phyloP scores from a whole-genome alignment of 208 protist genomes.

The Leptomonas pyrrhocoris region DNA sequence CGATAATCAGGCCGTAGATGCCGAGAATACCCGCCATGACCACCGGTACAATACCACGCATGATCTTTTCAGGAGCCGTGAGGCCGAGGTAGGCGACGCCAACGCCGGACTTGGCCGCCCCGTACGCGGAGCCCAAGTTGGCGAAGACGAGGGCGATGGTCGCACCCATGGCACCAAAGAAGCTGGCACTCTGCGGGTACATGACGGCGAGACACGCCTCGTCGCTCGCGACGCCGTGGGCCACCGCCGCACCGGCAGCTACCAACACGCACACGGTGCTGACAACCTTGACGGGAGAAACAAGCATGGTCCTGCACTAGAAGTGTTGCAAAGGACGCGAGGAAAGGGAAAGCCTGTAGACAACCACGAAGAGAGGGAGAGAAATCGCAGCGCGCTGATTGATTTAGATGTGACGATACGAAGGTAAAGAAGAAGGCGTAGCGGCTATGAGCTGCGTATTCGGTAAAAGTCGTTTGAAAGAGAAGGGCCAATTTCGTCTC shows the following conservation, averaged over 20 bases:
- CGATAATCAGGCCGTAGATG: slow-evolving; percentile 99
- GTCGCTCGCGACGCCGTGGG: slow-evolving; percentile 18
- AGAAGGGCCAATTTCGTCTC: not conserved
- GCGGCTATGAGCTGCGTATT: no score
- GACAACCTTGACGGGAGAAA: slow-evolving; percentile 17
- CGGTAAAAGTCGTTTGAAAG: not conserved
- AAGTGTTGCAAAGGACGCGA: not conserved
- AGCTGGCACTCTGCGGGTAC: slow-evolving; percentile 83
- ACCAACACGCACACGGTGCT: slow-evolving; percentile 21
- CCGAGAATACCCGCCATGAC: slow-evolving; percentile 97
- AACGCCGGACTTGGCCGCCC: slow-evolving; percentile 98
- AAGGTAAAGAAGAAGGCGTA: no score
- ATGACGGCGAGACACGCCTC: slow-evolving; percentile 64
- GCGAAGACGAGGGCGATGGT: slow-evolving; percentile 83
- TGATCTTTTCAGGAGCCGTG: slow-evolving; percentile 95
- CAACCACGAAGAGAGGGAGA: not conserved
- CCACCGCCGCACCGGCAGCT: slow-evolving; percentile 6
- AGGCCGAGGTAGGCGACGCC: slow-evolving; percentile 98
- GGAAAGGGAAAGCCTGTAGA: slow-evolving; percentile 3
- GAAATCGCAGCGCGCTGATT: not conserved
- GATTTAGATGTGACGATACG: not conserved
- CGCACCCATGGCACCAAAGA: slow-evolving; percentile 81
- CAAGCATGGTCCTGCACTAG: slow-evolving; percentile 1
- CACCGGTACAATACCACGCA: slow-evolving; percentile 94
- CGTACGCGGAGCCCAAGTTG: slow-evolving; percentile 98